A percentile compares a stretch with the other conserved stretches of the same genome.
Evolutionary conservation across 768 basidiomycete genomes (phyloP).

Genomic region (Sarcomyxa edulis): DNA sequence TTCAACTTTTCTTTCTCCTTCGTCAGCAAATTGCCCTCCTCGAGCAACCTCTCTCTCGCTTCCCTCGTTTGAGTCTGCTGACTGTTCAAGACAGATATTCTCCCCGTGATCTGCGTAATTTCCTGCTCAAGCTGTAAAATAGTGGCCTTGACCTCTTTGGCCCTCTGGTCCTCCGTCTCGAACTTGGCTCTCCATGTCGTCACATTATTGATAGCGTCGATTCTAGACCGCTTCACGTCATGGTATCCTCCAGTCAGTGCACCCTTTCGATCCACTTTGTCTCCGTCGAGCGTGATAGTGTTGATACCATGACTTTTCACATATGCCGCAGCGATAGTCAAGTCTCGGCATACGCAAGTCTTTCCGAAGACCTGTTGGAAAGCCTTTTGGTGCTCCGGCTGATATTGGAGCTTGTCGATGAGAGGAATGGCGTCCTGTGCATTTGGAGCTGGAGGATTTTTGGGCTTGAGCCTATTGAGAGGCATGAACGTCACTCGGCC

Average conservation of each 20-base stretch:
- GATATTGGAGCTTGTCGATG: constrained; percentile 77
- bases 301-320: constrained; percentile 93
- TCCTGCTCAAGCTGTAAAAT: constrained; percentile 79
- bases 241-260: constrained; percentile 95
- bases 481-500: constrained; percentile 99
- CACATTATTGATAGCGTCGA: constrained; percentile 80
- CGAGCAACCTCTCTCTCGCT: constrained; percentile 58
- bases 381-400: constrained; percentile 66
- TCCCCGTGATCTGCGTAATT: constrained; percentile 70
- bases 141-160: constrained; percentile 68
- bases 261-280: constrained; percentile 96
- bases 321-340: constrained; percentile 89
- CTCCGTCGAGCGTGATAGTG: constrained; percentile 95
- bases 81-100: constrained; percentile 62
- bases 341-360: constrained; percentile 92
- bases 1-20: constrained; percentile 69
- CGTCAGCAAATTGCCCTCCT: constrained; percentile 52
- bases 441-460: constrained; percentile 56
- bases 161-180: constrained; percentile 56
- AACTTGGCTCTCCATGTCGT: constrained; percentile 70
- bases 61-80: constrained; percentile 70
- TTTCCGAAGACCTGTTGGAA: constrained; percentile 98
- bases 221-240: constrained; percentile 83
- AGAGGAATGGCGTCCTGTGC: constrained; percentile 78
- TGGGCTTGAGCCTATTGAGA: constrained; percentile 87